A percentile compares a stretch with the other conserved stretches of the same genome.
phyloP scores from a whole-genome alignment of 352 stramenopile genomes.

The Globisporangium emineosum region DNA sequence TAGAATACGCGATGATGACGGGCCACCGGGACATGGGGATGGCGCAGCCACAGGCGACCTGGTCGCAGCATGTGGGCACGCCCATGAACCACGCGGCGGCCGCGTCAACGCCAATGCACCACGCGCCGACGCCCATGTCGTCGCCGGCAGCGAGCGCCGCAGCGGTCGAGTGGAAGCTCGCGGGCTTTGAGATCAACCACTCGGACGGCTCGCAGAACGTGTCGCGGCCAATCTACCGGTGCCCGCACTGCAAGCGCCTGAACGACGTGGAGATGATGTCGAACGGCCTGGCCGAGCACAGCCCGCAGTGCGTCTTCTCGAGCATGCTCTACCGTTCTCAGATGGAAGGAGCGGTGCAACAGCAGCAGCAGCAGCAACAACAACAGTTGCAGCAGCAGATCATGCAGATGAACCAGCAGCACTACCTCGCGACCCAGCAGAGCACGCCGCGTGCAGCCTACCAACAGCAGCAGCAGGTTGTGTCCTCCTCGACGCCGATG shows the following conservation, averaged over 20 bases:
- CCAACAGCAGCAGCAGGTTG: conserved; percentile 5
- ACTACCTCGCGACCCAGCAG: conserved; percentile 22
- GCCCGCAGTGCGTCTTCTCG: conserved; percentile 49
- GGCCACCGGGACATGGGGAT: conserved; percentile 17
- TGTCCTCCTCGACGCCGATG: conserved; percentile 4
- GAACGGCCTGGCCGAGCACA: conserved; percentile 54
- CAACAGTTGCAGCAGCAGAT: conserved; percentile 32
- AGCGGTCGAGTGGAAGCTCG: conserved; percentile 69
- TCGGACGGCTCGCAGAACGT: conserved; percentile 64
- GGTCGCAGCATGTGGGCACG: conserved; percentile 12
- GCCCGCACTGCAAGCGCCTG: conserved; percentile 56
- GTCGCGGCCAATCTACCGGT: conserved; percentile 73
- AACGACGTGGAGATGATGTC: conserved; percentile 74
- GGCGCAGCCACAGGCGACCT: conserved; percentile 5
- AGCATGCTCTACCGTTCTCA: conserved; percentile 49
- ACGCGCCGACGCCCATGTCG: conserved; percentile 15
- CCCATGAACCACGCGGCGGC: conserved; percentile 10
- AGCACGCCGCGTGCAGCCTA: conserved; percentile 1
- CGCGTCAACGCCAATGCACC: conserved; percentile 7
- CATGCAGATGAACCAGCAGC: conserved; percentile 33
- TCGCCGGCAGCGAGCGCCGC: conserved; percentile 19
- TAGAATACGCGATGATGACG: conserved; percentile 14
- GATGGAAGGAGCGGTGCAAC: conserved; percentile 40
- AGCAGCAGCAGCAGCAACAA: conserved; percentile 24
- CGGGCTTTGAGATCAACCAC: conserved; percentile 71